Base-by-base conservation (phyloP, 2,329 filamentous ascomycete genomes). In the Aspergillus sp. region DNA sequence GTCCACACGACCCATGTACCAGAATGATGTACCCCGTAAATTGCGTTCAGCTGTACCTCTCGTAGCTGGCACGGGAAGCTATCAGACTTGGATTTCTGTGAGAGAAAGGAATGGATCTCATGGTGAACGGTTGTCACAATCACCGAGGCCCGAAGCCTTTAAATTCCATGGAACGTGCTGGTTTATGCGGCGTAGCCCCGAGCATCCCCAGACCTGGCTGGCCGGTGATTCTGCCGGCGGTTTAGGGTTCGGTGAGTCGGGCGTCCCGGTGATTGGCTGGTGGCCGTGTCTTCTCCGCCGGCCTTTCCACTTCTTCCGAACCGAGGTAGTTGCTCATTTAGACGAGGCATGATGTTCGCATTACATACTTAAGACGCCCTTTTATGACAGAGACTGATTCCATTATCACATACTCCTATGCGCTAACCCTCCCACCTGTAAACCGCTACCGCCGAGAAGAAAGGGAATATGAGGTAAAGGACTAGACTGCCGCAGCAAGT, bases 141-240 rank as follows among this genome's bases (percentile, higher is more conserved):
- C 4, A 34, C 29, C 31, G 46, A 48, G 40, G 5, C 44, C 29
- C 47, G 32, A 7, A 31, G 14, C 6, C 29, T 43, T 56, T 52
- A 53, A 61, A 58, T 55, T 56, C 34, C 25, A 13, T 43, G 14
- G 21, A 42, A 58, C 58, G 72, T 74, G 66, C 69, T 75, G 71
- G 68, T 68, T 64, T 73, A 73, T 75, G 70, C 72, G 46, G 72
- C 72, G 72, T 75, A 75, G 69, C 59, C 61, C 52, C 58, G 64
- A 74, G 69, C 68, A 73, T 74, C 62, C 57, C 54, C 52, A 59
- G 50, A 49, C 46, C 45, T 50, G 17, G 20, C 23, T 14, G 14
- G 25, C 42, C 42, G n/a, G n/a, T n/a, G n/a, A 50, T 60, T 60
- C 56, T 59, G 56, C 58, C 58, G 52, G 36, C 20, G 41, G 9